Evolutionary conservation across 2,329 filamentous ascomycete genomes (phyloP).

Genomic region (Colletotrichum costaricense): DNA sequence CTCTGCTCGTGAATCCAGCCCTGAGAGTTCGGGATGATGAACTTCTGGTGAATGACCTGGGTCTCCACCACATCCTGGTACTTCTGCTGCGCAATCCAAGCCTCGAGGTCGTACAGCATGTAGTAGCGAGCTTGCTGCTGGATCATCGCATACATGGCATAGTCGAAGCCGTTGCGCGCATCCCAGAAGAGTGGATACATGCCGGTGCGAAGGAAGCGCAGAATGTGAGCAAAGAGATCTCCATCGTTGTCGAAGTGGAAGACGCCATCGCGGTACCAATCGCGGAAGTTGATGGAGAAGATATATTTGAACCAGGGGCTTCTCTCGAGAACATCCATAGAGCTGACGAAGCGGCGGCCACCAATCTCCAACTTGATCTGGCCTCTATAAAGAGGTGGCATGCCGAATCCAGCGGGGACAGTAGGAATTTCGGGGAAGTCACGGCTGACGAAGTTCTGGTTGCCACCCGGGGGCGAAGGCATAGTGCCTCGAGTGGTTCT

Average conservation of each 20-base stretch:
- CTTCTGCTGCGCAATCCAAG: conserved; percentile 39
- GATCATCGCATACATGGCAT: conserved; percentile 47
- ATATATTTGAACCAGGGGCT: conserved; percentile 27
- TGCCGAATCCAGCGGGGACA: not conserved
- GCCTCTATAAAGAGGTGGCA: conserved; percentile 8
- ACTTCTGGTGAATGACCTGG: conserved; percentile 22
- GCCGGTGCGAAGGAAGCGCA: conserved; percentile 47
- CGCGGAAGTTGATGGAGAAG: conserved; percentile 24
- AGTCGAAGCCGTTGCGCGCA: conserved; percentile 44
- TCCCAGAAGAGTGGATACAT: conserved; percentile 49
- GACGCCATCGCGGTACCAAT: conserved; percentile 17
- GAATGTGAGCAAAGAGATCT: conserved; percentile 48
- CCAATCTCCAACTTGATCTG: conserved; percentile 35
- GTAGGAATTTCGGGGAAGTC: not conserved
- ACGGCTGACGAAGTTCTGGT: not conserved
- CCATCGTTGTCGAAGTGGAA: conserved; percentile 50
- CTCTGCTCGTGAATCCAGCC: conserved; percentile 7
- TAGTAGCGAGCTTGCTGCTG: conserved; percentile 48
- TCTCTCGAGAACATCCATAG: conserved; percentile 23
- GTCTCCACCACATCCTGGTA: conserved; percentile 37
- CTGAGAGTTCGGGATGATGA: not conserved
- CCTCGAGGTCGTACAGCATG: conserved; percentile 39
- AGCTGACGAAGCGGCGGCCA: conserved; percentile 34
- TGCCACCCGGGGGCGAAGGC: not conserved
- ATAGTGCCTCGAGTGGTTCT: not conserved